Conservation (phyloP, 176 grass and related monocot species). For the Raddia distichophylla region DNA sequence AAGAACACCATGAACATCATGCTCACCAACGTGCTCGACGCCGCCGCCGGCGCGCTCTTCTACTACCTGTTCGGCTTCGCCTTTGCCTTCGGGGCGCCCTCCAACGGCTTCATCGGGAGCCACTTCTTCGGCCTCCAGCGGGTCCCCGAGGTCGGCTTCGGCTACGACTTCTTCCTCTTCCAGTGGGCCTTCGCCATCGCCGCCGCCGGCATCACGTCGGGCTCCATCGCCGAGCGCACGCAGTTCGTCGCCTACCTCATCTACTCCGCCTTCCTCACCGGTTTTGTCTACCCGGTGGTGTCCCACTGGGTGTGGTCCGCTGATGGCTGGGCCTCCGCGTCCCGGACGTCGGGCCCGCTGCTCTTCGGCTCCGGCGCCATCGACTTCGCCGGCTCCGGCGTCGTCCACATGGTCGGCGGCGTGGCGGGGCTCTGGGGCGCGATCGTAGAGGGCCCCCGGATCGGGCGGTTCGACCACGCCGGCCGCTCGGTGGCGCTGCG, state of each 20-base stretch:
- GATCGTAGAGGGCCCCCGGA: constrained; percentile 71
- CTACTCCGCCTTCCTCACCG: constrained; percentile 89
- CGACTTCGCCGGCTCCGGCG: constrained; percentile 78
- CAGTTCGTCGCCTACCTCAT: constrained; percentile 87
- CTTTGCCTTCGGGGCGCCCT: constrained; percentile 75
- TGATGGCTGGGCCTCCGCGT: constrained; percentile 63
- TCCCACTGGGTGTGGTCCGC: constrained; percentile 85
- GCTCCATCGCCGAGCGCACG: constrained; percentile 89
- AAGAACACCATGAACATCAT: constrained; percentile 99
- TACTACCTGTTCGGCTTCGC: constrained; percentile 97
- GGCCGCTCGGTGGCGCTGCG: constrained; percentile 61
- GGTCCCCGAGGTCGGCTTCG: constrained; percentile 49
- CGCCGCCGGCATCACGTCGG: constrained; percentile 83
- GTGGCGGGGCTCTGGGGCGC: constrained; percentile 74
- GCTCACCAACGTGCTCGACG: constrained; percentile 91
- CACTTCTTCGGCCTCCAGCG: constrained; percentile 76
- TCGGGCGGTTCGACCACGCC: constrained; percentile 63
- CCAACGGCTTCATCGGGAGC: constrained; percentile 83
- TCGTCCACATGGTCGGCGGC: constrained; percentile 78
- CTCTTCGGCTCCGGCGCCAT: constrained; percentile 71
- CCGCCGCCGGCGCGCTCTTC: constrained; percentile 77
- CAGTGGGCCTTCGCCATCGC: constrained; percentile 97
- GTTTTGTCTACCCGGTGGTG: constrained; percentile 87
- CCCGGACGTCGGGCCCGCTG: constrained; percentile 37
- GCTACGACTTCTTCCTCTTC: constrained; percentile 87